Conservation (phyloP, 768 basidiomycete genomes). For the Coprinopsis sp. region DNA sequence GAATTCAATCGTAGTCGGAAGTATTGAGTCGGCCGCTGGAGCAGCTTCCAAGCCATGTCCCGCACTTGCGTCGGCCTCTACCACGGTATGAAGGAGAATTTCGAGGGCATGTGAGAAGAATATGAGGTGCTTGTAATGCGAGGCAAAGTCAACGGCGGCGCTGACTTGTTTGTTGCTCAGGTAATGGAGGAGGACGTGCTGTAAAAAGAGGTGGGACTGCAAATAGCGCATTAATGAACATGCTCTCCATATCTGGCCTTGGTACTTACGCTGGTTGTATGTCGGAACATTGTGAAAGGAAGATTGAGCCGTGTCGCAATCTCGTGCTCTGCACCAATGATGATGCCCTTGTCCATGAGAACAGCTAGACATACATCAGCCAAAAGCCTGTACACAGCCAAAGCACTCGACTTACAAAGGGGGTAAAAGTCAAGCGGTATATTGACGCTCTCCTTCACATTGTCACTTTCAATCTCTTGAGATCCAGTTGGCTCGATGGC, state of each 20-base stretch:
- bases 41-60: slow-evolving; percentile 16
- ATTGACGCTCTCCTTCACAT: slow-evolving; percentile 89
- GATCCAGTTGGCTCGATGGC: slow-evolving; percentile 67
- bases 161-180: slow-evolving; percentile 57
- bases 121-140: slow-evolving; percentile 81
- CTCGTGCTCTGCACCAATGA: slow-evolving; percentile 94
- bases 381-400: not conserved
- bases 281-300: slow-evolving; percentile 87
- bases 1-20: slow-evolving; percentile 79
- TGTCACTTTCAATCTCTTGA: slow-evolving; percentile 33
- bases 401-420: slow-evolving; percentile 56
- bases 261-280: slow-evolving; percentile 76
- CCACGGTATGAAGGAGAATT: slow-evolving; percentile 87
- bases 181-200: slow-evolving; percentile 84
- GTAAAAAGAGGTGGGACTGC: slow-evolving; percentile 91
- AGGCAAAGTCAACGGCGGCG: slow-evolving; percentile 83
- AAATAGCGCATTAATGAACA: not conserved
- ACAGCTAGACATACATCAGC: slow-evolving; percentile 55
- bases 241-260: not conserved
- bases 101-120: slow-evolving; percentile 94
- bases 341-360: slow-evolving; percentile 98
- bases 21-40: slow-evolving; percentile 34
- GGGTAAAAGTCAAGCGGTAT: slow-evolving; percentile 95
- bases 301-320: slow-evolving; percentile 67
- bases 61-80: slow-evolving; percentile 70